Conservation (phyloP, 2,329 filamentous ascomycete genomes). For the Neonectria punicea region DNA sequence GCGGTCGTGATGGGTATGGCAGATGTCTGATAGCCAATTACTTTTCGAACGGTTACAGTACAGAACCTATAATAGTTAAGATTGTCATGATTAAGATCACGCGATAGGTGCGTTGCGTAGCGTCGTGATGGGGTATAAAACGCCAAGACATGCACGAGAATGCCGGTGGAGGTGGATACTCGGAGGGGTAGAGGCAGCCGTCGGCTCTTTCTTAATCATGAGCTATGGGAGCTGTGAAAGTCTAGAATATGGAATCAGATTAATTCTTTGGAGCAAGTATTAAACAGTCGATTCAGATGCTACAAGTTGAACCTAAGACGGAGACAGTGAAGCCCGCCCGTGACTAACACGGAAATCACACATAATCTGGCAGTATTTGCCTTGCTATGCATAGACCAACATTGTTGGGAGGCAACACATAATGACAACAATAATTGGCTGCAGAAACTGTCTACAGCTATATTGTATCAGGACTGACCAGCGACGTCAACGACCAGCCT, state of each 20-base stretch:
- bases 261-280: neutral
- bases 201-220: too few species aligned
- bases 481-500: conserved; percentile 44
- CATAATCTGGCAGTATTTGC: neutral
- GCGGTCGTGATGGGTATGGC: neutral
- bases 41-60: too few species aligned
- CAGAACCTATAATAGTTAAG: neutral
- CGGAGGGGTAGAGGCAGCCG: neutral
- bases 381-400: too few species aligned
- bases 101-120: neutral
- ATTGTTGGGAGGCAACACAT: too few species aligned
- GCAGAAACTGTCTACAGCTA: too few species aligned
- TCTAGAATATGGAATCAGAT: neutral
- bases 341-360: neutral
- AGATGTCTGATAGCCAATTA: neutral
- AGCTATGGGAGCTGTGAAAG: neutral
- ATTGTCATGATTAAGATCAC: neutral
- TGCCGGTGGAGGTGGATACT: neutral
- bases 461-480: neutral
- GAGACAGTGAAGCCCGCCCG: neutral
- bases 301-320: neutral
- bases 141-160: neutral
- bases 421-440: neutral
- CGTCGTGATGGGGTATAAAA: neutral
- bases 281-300: too few species aligned